phyloP scores from a whole-genome alignment of 164 flowering plant species.

The Kingdonia uniflora region DNA sequence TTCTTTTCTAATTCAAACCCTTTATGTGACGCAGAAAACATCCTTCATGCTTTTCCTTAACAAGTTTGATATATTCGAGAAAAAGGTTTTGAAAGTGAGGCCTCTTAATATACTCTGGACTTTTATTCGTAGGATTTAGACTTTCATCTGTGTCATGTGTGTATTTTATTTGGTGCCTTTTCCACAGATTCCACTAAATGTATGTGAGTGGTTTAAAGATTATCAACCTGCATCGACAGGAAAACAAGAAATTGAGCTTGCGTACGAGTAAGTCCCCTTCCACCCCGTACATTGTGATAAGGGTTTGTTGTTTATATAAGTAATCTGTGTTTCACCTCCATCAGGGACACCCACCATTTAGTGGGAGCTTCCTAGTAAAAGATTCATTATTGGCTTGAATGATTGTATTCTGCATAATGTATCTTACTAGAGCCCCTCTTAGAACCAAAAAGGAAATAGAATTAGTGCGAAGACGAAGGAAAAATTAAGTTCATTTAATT shows the following conservation, averaged over 20 bases:
- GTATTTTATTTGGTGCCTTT: conserved; percentile 1
- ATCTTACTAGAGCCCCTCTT: no score
- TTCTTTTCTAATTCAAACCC: background rate
- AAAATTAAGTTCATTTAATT: no score
- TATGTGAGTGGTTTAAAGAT: conserved; percentile 97
- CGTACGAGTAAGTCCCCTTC: conserved; percentile 77
- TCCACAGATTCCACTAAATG: conserved; percentile 74
- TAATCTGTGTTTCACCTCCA: no score
- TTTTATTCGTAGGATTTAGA: background rate
- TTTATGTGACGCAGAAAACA: conserved; percentile 65
- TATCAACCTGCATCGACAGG: conserved; percentile 86
- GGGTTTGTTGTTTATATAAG: no score
- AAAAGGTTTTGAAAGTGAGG: conserved; percentile 82
- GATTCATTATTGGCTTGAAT: background rate
- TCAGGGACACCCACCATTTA: background rate
- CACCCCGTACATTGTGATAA: no score
- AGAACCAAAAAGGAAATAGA: no score
- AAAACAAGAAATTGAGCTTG: conserved; percentile 92
- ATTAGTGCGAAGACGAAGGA: no score
- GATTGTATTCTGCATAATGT: no score
- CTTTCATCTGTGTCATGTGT: background rate
- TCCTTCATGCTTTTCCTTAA: conserved; percentile 95
- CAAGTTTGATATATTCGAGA: conserved; percentile 96
- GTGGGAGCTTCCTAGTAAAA: background rate
- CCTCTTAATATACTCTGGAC: background rate